phyloP scores from a whole-genome alignment of 768 basidiomycete species.

The Suillus occidentalis region DNA sequence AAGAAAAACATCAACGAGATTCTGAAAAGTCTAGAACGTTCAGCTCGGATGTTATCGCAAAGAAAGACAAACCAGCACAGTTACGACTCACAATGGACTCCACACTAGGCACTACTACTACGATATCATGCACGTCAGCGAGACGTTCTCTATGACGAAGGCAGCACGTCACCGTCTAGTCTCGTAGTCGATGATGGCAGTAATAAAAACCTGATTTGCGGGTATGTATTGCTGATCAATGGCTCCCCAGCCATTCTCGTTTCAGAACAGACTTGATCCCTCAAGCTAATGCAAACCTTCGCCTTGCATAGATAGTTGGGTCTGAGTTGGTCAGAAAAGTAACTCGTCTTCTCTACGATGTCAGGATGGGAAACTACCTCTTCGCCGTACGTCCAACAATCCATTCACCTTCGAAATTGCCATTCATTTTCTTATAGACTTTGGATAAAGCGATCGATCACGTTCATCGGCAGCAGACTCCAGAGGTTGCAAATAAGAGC shows the following conservation, averaged over 20 bases:
- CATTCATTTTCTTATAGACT: not conserved
- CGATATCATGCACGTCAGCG: not conserved
- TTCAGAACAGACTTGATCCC: not conserved
- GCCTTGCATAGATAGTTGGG: not conserved
- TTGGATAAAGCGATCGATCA: not conserved
- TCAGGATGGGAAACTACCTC: not conserved
- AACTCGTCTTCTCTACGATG: not conserved
- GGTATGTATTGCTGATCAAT: not conserved
- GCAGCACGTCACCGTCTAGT: no score
- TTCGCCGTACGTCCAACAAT: not conserved
- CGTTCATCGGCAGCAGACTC: not conserved
- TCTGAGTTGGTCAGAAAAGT: not conserved
- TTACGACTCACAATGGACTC: not conserved
- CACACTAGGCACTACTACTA: not conserved
- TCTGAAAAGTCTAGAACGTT: not conserved
- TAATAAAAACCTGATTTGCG: not conserved
- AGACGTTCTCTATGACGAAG: not conserved
- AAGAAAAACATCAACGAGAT: not conserved
- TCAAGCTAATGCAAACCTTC: not conserved
- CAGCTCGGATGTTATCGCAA: not conserved
- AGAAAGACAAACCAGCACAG: not conserved
- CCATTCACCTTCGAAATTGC: no score
- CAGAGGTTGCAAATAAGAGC: not conserved
- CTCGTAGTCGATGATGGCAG: not conserved
- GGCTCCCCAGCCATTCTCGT: not conserved